Evolutionary conservation across 106 monocot genomes (phyloP).

Genomic region (Agapanthus africanus): DNA sequence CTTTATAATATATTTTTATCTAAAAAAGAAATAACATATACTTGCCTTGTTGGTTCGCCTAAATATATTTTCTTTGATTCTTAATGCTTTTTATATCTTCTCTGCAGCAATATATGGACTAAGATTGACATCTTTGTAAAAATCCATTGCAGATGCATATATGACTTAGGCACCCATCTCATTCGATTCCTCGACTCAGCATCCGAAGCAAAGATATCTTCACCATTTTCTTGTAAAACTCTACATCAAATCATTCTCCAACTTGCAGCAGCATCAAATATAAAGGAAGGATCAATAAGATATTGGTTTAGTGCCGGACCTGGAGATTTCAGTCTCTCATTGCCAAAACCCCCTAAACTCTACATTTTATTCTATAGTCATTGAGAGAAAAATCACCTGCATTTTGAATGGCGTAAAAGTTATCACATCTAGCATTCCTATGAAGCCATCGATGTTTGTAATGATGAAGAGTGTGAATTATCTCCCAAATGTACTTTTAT

Average conservation of each 20-base stretch:
- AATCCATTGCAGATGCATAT: constrained; percentile 51
- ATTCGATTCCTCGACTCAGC: constrained; percentile 74
- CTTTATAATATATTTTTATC: too few species aligned
- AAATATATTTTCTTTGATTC: too few species aligned
- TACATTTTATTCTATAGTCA: constrained; percentile 67
- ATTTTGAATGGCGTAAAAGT: constrained; percentile 61
- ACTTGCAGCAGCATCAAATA: constrained; percentile 63
- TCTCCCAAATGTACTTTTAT: constrained; percentile 70
- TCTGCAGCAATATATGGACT: too few species aligned
- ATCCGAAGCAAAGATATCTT: constrained; percentile 46
- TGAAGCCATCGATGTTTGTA: constrained; percentile 76
- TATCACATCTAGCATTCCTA: constrained; percentile 63
- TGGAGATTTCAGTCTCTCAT: constrained; percentile 71
- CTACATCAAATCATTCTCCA: constrained; percentile 61
- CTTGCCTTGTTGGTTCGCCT: too few species aligned
- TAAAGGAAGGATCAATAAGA: constrained; percentile 63
- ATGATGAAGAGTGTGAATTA: constrained; percentile 89
- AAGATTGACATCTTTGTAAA: too few species aligned
- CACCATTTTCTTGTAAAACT: constrained; percentile 53
- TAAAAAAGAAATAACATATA: too few species aligned
- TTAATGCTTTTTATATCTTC: too few species aligned
- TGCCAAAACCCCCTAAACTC: too few species aligned
- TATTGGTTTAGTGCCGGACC: constrained; percentile 84
- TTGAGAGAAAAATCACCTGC: constrained; percentile 41
- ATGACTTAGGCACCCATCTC: constrained; percentile 77